Conservation (phyloP, 2,329 filamentous ascomycete species). For the Pseudocercospora eumusae region DNA sequence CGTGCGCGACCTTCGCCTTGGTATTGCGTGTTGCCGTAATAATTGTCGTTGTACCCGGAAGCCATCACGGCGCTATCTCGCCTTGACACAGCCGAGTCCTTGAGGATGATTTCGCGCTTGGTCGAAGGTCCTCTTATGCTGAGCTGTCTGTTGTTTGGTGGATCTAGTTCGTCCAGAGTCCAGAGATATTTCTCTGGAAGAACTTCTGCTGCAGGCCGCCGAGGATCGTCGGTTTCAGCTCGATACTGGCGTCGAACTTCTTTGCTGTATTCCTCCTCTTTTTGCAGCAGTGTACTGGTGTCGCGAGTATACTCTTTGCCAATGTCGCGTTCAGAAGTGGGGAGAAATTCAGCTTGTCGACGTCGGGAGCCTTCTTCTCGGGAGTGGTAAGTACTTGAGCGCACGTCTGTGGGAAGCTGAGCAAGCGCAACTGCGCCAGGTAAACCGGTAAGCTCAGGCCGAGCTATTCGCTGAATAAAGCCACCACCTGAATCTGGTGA, state of each 20-base stretch:
- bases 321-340: slow-evolving; percentile 23
- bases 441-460: slow-evolving; percentile 11
- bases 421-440: slow-evolving; percentile 13
- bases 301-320: slow-evolving; percentile 17
- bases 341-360: slow-evolving; percentile 25
- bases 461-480: slow-evolving; percentile 6
- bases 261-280: slow-evolving; percentile 30
- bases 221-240: slow-evolving; percentile 37
- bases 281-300: slow-evolving; percentile 26
- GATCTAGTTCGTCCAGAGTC: slow-evolving; percentile 17
- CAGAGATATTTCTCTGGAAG: slow-evolving; percentile 23
- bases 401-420: slow-evolving; percentile 8
- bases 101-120: slow-evolving; percentile 13
- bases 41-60: slow-evolving; percentile 33
- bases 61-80: slow-evolving; percentile 31
- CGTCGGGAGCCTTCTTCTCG: slow-evolving; percentile 20
- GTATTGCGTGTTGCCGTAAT: slow-evolving; percentile 24
- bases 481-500: slow-evolving; percentile 23
- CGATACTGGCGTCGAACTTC: slow-evolving; percentile 35
- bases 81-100: slow-evolving; percentile 14
- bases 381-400: slow-evolving; percentile 10
- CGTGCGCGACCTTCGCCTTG: slow-evolving; percentile 30
- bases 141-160: background rate
- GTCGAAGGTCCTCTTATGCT: slow-evolving; percentile 2
- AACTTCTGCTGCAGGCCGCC: slow-evolving; percentile 31